phyloP scores from a whole-genome alignment of 1,284 basidiomycete genomes.

The Cutaneotrichosporon sp. region DNA sequence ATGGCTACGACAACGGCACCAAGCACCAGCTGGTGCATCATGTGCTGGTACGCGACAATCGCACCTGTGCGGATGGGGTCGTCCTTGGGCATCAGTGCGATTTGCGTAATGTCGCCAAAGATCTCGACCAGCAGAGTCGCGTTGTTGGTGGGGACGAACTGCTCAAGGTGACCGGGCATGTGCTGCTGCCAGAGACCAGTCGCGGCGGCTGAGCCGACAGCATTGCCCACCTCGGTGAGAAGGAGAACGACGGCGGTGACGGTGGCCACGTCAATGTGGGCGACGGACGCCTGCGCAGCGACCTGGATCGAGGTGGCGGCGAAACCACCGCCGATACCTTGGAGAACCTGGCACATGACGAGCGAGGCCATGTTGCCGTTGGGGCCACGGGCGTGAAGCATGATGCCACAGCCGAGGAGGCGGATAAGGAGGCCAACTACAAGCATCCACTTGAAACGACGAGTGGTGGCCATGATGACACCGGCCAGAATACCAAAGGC shows the following conservation, averaged over 20 bases:
- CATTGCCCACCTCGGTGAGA: conserved; percentile 55
- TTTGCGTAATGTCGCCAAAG: conserved; percentile 55
- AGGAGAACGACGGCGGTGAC: conserved; percentile 75
- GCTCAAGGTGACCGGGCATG: too few relatives aligned
- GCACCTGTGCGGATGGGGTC: conserved; percentile 59
- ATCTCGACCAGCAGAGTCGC: conserved; percentile 45
- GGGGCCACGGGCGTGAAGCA: conserved; percentile 65
- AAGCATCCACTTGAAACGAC: conserved; percentile 55
- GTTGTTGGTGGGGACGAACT: conserved; percentile 50
- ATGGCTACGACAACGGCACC: conserved; percentile 43
- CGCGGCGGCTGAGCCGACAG: conserved; percentile 52
- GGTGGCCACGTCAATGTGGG: conserved; percentile 70
- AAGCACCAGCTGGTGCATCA: conserved; percentile 46
- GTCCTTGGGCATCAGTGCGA: conserved; percentile 52
- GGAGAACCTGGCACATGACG: conserved; percentile 57
- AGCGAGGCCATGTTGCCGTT: conserved; percentile 48
- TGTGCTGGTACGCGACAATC: conserved; percentile 49
- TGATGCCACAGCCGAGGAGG: conserved; percentile 60
- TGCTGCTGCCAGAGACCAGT: conserved; percentile 32
- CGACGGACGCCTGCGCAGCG: conserved; percentile 61
- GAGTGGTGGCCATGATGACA: conserved; percentile 46
- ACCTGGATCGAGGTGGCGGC: conserved; percentile 66
- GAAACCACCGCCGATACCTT: conserved; percentile 56
- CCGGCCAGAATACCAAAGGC: conserved; percentile 51
- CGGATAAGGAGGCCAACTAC: conserved; percentile 35